Evolutionary conservation across 2,329 filamentous ascomycete genomes (phyloP).

Genomic region (Ceratocystis alfenasii): DNA sequence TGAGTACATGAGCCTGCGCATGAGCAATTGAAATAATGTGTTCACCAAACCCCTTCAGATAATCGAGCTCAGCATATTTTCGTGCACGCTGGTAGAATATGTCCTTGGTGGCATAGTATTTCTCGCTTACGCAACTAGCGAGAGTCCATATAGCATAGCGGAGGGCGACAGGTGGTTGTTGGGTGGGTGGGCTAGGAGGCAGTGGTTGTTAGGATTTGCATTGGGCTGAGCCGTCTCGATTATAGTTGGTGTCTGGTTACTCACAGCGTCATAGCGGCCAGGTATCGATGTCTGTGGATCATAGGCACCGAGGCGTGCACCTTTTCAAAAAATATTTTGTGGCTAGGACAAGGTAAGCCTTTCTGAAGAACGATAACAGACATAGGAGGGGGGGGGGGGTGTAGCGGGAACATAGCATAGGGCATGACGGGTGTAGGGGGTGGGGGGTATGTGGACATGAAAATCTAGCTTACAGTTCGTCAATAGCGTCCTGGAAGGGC

Average conservation of each 20-base stretch:
- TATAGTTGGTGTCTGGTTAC: conserved; percentile 24
- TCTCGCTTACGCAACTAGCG: conserved; percentile 74
- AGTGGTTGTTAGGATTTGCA: not conserved
- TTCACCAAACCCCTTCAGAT: conserved; percentile 86
- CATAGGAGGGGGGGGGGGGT: not conserved
- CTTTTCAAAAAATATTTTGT: conserved; percentile 82
- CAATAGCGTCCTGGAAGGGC: conserved; percentile 51
- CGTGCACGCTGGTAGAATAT: conserved; percentile 82
- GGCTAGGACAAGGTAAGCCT: conserved; percentile 34
- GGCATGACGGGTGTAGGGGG: no score
- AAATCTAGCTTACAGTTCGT: conserved; percentile 55
- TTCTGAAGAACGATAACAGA: not conserved
- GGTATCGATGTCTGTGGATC: conserved; percentile 78
- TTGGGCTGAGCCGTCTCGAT: no score
- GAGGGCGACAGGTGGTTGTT: conserved; percentile 75
- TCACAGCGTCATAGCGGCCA: conserved; percentile 74
- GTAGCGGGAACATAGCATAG: not conserved
- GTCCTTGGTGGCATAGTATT: conserved; percentile 65
- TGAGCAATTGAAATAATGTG: conserved; percentile 75
- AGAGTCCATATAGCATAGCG: conserved; percentile 95
- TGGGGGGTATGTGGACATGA: not conserved
- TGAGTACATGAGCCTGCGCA: conserved; percentile 70
- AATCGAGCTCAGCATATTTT: conserved; percentile 82
- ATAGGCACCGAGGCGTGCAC: conserved; percentile 76
- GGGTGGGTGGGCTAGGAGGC: conserved; percentile 52